A percentile compares a stretch with the other conserved stretches of the same genome.
Evolutionary conservation across 2,329 filamentous ascomycete genomes (phyloP).

Genomic region (Acarospora socialis): DNA sequence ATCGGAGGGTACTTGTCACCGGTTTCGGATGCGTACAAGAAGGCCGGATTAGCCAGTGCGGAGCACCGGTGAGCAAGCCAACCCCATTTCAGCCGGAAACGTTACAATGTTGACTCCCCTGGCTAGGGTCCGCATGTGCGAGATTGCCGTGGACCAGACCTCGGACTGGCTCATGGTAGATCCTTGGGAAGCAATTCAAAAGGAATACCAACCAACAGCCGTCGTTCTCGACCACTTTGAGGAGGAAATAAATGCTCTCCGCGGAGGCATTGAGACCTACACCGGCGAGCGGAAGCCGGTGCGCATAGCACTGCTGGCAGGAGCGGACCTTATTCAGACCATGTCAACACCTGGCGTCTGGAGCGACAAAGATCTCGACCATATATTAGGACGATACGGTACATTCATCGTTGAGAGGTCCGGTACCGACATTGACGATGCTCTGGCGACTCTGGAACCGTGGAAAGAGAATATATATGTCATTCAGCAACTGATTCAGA

Average conservation of each 20-base stretch:
- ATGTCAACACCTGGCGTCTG: constrained; percentile 62
- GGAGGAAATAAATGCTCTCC: constrained; percentile 68
- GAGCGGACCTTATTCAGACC: constrained; percentile 60
- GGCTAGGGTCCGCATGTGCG: constrained; percentile 77
- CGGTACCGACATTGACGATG: constrained; percentile 79
- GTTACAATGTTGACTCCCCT: constrained; percentile 2
- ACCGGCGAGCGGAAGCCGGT: constrained; percentile 54
- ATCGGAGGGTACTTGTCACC: constrained; percentile 74
- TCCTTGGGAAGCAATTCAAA: constrained; percentile 75
- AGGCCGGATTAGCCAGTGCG: constrained; percentile 55
- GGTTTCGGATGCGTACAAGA: constrained; percentile 65
- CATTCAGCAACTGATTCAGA: constrained; percentile 76
- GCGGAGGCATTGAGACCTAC: constrained; percentile 56
- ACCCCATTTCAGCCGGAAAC: constrained; percentile 1
- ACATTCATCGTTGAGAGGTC: constrained; percentile 77
- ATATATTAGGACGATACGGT: constrained; percentile 66
- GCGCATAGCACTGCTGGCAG: constrained; percentile 68
- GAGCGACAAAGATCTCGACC: constrained; percentile 70
- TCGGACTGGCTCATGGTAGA: constrained; percentile 76
- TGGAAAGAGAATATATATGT: constrained; percentile 81
- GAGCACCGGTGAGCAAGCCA: constrained; percentile 42
- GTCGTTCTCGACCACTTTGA: constrained; percentile 57
- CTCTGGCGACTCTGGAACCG: constrained; percentile 62
- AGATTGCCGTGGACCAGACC: constrained; percentile 60
- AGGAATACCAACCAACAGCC: constrained; percentile 76